Evolutionary conservation across 2,329 filamentous ascomycete species (phyloP).

Genomic region (Davidsoniella virescens): DNA sequence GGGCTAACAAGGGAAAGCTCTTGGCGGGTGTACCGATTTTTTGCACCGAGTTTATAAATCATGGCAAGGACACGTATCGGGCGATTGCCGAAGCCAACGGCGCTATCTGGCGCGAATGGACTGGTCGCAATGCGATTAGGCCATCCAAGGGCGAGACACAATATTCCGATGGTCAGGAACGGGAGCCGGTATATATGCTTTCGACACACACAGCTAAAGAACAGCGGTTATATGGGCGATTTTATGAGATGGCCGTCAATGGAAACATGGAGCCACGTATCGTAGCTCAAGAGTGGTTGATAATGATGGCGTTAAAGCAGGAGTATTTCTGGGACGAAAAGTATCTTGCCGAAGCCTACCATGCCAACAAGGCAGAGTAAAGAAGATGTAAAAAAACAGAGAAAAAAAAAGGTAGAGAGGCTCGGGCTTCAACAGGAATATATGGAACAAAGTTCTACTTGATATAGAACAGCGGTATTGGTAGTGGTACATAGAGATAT

Average conservation of each 20-base stretch:
- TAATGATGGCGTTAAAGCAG: constrained; percentile 82
- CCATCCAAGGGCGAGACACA: constrained; percentile 41
- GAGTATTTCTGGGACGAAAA: constrained; percentile 50
- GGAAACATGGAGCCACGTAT: constrained; percentile 68
- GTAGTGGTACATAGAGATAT: background rate
- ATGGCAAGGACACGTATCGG: constrained; percentile 71
- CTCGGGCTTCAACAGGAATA: too few relatives aligned
- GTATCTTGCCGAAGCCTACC: constrained; percentile 33
- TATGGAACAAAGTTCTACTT: too few relatives aligned
- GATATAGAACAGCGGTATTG: too few relatives aligned
- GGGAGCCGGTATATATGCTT: constrained; percentile 69
- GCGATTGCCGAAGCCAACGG: constrained; percentile 80
- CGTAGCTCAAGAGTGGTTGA: constrained; percentile 74
- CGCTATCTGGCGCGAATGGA: constrained; percentile 65
- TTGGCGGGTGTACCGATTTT: constrained; percentile 65
- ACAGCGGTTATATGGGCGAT: constrained; percentile 60
- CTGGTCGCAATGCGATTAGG: constrained; percentile 51
- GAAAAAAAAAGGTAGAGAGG: too few relatives aligned
- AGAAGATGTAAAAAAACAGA: background rate
- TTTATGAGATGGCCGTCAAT: constrained; percentile 60
- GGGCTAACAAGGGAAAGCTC: constrained; percentile 59
- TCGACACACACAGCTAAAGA: constrained; percentile 53
- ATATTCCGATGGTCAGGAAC: constrained; percentile 35
- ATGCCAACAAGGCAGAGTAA: background rate
- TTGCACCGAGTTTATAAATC: constrained; percentile 63